Percentiles rank a stretch among this genome's conserved stretches.
Conservation (phyloP, 2,329 filamentous ascomycete species). For the Colletotrichum liriopes region DNA sequence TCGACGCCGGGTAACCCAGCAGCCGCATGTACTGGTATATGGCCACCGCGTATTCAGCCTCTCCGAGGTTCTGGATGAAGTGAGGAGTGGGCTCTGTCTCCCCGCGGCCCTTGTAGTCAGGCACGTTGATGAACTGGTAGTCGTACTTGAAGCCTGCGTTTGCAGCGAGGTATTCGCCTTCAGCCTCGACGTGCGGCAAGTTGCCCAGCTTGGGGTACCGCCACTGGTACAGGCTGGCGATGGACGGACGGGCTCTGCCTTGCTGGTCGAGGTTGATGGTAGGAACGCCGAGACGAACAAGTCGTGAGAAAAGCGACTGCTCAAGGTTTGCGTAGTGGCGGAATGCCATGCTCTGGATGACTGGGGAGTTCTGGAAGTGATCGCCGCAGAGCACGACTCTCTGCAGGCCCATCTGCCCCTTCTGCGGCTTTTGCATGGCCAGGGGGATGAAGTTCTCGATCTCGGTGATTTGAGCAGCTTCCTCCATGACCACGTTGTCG, state of each 20-base stretch:
- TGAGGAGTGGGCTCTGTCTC: slow-evolving; percentile 93
- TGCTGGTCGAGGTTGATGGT: slow-evolving; percentile 92
- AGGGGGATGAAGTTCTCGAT: slow-evolving; percentile 97
- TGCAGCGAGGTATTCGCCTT: slow-evolving; percentile 81
- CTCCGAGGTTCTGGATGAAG: slow-evolving; percentile 96
- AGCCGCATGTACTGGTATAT: slow-evolving; percentile 98
- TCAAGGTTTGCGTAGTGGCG: slow-evolving; percentile 96
- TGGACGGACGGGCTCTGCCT: slow-evolving; percentile 88
- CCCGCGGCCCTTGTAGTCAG: slow-evolving; percentile 91
- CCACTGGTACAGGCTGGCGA: slow-evolving; percentile 94
- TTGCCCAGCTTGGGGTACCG: slow-evolving; percentile 87
- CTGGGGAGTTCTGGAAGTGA: slow-evolving; percentile 95
- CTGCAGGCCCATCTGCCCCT: slow-evolving; percentile 83
- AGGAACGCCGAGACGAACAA: slow-evolving; percentile 94
- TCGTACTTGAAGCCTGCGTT: slow-evolving; percentile 96
- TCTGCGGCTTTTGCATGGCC: slow-evolving; percentile 86
- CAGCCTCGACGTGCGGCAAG: slow-evolving; percentile 79
- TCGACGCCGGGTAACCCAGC: slow-evolving; percentile 87
- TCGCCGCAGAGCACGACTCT: slow-evolving; percentile 94
- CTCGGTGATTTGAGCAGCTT: slow-evolving; percentile 97
- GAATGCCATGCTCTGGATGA: slow-evolving; percentile 95
- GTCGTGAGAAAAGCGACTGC: slow-evolving; percentile 92
- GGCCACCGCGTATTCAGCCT: slow-evolving; percentile 97
- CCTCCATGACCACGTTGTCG: slow-evolving; percentile 98
- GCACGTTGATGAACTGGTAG: slow-evolving; percentile 96